A percentile compares a stretch with the other conserved stretches of the same genome.
Conservation (phyloP, 2,329 filamentous ascomycete species). For the Samsoniella hepiali region DNA sequence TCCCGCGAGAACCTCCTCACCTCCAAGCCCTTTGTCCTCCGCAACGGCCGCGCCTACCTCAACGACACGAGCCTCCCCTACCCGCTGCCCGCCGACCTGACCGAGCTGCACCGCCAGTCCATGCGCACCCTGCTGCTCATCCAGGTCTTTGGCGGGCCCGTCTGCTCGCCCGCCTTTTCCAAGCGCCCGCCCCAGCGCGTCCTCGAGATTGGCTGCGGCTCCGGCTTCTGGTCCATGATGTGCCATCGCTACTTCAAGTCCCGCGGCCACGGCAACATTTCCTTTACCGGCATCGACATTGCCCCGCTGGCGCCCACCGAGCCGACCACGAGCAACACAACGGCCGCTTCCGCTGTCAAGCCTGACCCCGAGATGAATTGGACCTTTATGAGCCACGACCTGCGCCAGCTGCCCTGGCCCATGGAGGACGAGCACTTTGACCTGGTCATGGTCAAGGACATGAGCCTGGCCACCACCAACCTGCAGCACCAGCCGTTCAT, state of each 20-base stretch:
- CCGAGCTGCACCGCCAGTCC: conserved; percentile 83
- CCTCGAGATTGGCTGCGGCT: conserved; percentile 83
- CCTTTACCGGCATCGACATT: conserved; percentile 80
- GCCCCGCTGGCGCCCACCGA: conserved; percentile 60
- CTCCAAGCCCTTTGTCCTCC: conserved; percentile 60
- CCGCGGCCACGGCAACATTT: conserved; percentile 64
- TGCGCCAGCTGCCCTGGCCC: conserved; percentile 71
- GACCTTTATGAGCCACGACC: conserved; percentile 84
- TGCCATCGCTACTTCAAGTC: conserved; percentile 76
- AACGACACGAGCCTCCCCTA: conserved; percentile 70
- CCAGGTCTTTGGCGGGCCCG: conserved; percentile 74
- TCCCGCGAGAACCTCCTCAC: conserved; percentile 40
- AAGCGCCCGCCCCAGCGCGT: conserved; percentile 71
- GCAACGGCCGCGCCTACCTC: conserved; percentile 80
- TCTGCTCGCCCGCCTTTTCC: conserved; percentile 67
- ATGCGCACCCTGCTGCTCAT: conserved; percentile 78
- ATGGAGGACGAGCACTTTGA: conserved; percentile 80
- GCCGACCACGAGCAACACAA: conserved; percentile 29
- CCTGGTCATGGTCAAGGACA: conserved; percentile 83
- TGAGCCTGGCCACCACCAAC: conserved; percentile 63
- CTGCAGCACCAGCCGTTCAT: conserved; percentile 53
- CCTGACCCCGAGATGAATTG: conserved; percentile 74
- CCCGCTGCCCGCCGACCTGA: conserved; percentile 82
- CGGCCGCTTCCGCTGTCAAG: conserved; percentile 42
- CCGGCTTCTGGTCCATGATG: conserved; percentile 85